A percentile compares a stretch with the other conserved stretches of the same genome.
phyloP scores from a whole-genome alignment of 345 rosid genomes.

The Leavenworthia alabamica region DNA sequence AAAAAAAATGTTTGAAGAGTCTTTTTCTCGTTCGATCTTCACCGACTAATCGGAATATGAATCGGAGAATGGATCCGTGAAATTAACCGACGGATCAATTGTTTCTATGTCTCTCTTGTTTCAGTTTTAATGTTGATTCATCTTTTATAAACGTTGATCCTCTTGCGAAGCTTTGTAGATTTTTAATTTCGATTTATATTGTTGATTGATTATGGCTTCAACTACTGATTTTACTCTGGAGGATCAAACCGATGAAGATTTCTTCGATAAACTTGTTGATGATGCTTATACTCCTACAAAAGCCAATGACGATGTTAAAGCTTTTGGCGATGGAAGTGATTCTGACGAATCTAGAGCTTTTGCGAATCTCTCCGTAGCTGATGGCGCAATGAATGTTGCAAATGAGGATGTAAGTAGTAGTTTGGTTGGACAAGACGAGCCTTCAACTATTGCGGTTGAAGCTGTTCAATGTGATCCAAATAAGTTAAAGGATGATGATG shows the following conservation, averaged over 20 bases:
- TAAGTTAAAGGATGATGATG: conserved; percentile 26
- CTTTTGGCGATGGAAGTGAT: conserved; percentile 35
- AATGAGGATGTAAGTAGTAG: conserved; percentile 24
- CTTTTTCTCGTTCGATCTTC: background rate
- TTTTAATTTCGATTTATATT: background rate
- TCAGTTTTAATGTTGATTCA: background rate
- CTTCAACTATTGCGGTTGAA: conserved; percentile 19
- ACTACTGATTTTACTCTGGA: conserved; percentile 72
- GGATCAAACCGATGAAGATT: conserved; percentile 94
- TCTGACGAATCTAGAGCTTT: conserved; percentile 56
- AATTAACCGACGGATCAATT: too few relatives aligned
- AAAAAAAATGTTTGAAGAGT: background rate
- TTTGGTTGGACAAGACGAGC: conserved; percentile 10
- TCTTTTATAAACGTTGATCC: background rate
- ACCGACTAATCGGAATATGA: too few relatives aligned
- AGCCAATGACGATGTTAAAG: background rate
- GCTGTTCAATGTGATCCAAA: conserved; percentile 17
- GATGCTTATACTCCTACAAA: conserved; percentile 37
- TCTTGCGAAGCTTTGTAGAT: background rate
- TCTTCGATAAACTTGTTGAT: conserved; percentile 85
- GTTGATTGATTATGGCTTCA: conserved; percentile 50
- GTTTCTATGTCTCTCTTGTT: background rate
- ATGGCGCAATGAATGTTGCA: conserved; percentile 11
- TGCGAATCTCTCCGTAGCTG: conserved; percentile 46
- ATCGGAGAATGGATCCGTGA: too few relatives aligned